A percentile compares a stretch with the other conserved stretches of the same genome.
These are phyloP conservation scores for Saccharum officinarum DNA, from an alignment of 176 grass and related monocot genomes.

Conservation along the genomic window DNA sequence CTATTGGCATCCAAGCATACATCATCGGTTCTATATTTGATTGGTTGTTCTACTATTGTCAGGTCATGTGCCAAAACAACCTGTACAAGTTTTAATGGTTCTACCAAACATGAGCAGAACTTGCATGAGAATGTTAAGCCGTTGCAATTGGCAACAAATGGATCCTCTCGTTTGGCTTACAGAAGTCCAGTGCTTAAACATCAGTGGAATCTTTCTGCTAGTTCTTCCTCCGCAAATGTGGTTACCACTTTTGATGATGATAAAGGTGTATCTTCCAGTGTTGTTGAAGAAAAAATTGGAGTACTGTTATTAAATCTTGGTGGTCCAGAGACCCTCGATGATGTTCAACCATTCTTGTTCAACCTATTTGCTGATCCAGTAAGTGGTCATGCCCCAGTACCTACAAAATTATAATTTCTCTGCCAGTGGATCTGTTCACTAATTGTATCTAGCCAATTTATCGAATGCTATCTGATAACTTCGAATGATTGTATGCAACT, in stretches of 20 bases:
- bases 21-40: slow-evolving; percentile 1
- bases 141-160: slow-evolving; percentile 28
- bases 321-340: slow-evolving; percentile 83
- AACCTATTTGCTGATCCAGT: slow-evolving; percentile 96
- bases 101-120: slow-evolving; percentile 12
- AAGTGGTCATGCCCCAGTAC: slow-evolving; percentile 17
- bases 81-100: not conserved
- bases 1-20: not conserved
- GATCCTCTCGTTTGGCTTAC: slow-evolving; percentile 27
- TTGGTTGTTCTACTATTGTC: slow-evolving; percentile 19
- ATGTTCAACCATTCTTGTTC: slow-evolving; percentile 97
- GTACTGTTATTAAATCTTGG: slow-evolving; percentile 96
- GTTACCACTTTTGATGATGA: slow-evolving; percentile 37
- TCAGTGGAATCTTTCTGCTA: slow-evolving; percentile 15
- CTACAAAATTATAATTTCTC: not conserved
- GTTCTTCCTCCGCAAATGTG: slow-evolving; percentile 39
- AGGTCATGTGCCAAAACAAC: slow-evolving; percentile 28
- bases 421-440: not conserved
- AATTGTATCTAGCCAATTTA: slow-evolving; percentile 10
- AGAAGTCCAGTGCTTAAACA: slow-evolving; percentile 29
- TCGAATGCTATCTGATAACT: not conserved
- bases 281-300: slow-evolving; percentile 65
- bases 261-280: slow-evolving; percentile 24
- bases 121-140: slow-evolving; percentile 15
- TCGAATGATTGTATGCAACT: not conserved